A percentile compares a stretch with the other conserved stretches of the same genome.
Conservation (phyloP, 2,329 filamentous ascomycete species). For the Diaporthe citri region DNA sequence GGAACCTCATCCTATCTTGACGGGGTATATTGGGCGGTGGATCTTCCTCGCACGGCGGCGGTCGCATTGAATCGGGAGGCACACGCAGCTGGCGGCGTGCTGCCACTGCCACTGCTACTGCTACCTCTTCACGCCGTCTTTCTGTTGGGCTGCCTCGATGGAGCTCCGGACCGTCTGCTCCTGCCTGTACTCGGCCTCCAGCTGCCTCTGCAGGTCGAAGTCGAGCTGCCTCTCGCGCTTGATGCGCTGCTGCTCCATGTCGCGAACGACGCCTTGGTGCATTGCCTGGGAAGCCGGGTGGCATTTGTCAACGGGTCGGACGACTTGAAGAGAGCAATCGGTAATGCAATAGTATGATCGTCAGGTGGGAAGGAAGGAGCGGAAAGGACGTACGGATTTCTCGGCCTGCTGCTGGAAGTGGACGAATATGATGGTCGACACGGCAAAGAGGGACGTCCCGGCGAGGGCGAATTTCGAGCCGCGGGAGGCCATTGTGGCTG, state of each 20-base stretch:
- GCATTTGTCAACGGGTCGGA: constrained; percentile 4
- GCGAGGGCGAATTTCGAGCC: constrained; percentile 89
- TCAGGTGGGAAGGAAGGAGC: constrained; percentile 40
- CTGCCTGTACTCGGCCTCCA: constrained; percentile 92
- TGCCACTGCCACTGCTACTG: neutral
- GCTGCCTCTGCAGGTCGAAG: constrained; percentile 88
- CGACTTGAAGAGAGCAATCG: neutral
- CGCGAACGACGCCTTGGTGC: constrained; percentile 93
- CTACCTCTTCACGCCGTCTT: constrained; percentile 17
- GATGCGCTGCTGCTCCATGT: constrained; percentile 92
- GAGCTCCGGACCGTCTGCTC: constrained; percentile 80
- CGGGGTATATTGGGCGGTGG: neutral
- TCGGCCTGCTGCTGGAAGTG: constrained; percentile 91
- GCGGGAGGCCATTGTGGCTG: constrained; percentile 77
- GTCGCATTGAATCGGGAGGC: neutral
- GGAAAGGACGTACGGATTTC: constrained; percentile 73
- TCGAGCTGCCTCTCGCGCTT: constrained; percentile 93
- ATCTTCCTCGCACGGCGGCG: neutral
- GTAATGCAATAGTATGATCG: neutral
- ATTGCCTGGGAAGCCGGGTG: constrained; percentile 75
- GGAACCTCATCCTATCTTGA: neutral
- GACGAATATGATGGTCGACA: constrained; percentile 84
- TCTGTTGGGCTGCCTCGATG: constrained; percentile 36
- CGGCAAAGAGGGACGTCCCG: constrained; percentile 81
- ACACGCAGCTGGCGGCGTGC: neutral